Evolutionary conservation across 768 basidiomycete genomes (phyloP), one percentile per base, ranked within the genome.

Genomic region (Cyclocybe aegerita): DNA sequence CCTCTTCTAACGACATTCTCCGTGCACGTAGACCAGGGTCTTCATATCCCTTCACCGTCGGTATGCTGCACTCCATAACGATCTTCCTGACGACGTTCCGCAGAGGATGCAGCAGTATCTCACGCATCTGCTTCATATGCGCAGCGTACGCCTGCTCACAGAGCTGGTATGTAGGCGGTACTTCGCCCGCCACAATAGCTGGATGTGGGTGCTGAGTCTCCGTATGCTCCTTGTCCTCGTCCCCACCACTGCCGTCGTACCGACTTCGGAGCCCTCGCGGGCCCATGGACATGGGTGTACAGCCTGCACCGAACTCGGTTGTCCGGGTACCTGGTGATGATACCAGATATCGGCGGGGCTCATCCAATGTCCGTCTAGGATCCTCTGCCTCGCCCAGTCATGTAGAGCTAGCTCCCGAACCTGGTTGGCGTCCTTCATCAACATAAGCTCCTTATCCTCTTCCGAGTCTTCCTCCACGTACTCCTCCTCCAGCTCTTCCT

Each of bases 291-390:
- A 86, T 0, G 88, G 88, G 49, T 80, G 78, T 0, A 74, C 53
- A 1, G 78, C 77, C 4, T 49, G 64, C 50, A 72, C 74, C 39
- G 50, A 69, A 44, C 51, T 61, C 48, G 64, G 67, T 56, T 65
- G 71, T 46, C 76, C 78, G 30, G 62, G 72, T 50, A 68, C 63
- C 4, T 56, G 55, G 49, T 74, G 62, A 8, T 69, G 65, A 44
- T 81, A 87, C 78, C 79, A 89, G 40, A 81, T 73, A 62, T 91
- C 89, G 0, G 82, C 85, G 8, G 88, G 89, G 43, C 78, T 85
- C 39, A 83, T 66, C 88, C 89, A 91, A 57, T 82, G 77, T 2
- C 89, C 89, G 48, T 91, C 88, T 14, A 90, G 66, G 42, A 91
- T 83, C 41, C 88, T 70, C 15, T 73, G 76, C 32, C 89, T 74